Evolutionary conservation across 2,329 filamentous ascomycete species (phyloP), one percentile per base, ranked within the genome.

Genomic region (Hypoxylon sp.): DNA sequence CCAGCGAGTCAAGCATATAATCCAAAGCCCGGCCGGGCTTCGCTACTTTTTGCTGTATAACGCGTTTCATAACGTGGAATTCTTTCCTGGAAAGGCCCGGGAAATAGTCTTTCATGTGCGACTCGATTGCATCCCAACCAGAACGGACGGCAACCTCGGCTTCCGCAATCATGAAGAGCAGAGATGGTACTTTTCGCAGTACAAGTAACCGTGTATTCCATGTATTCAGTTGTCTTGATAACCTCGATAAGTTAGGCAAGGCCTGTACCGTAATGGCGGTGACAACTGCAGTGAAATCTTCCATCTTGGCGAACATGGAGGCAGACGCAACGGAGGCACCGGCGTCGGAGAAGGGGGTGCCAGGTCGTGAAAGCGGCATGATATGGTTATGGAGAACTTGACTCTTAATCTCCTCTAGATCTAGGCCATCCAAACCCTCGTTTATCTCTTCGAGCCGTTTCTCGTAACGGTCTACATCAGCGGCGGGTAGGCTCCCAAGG

Each of bases 211-310:
- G 91, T 44, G 92, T 85, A 26, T 86, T 90, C 96, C 96, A 99
- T 1, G 86, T 86, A 62, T 90, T 88, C 54, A 98, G 83, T n/a
- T 97, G 81, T 8, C 87, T 86, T 60, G 89, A 90, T 22, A 99
- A 81, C 60, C 87, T 90, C 9, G 93, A 91, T 46, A 98, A 82
- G 66, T 92, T 91, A 1, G 96, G 96, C 19, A 99, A 85, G 3
- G 94, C 90, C 76, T 96, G 93, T n/a, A 99, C 82, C 17, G 97
- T 92, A 35, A 95, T 97, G 29, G 94, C 93, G 0, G 96, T 98
- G 63, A 98, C 88, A 51, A 98, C 87, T 24, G 95, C 93, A 8
- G 94, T 94, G 75, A 97, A 89, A 79, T 98, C 96, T 74, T 96
- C 94, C 84, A 98, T 88, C 67, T 87, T 90, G 69, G 87, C 88